Base-by-base conservation (phyloP, 1,284 basidiomycete species). In the Cystobasidium pallidum region DNA sequence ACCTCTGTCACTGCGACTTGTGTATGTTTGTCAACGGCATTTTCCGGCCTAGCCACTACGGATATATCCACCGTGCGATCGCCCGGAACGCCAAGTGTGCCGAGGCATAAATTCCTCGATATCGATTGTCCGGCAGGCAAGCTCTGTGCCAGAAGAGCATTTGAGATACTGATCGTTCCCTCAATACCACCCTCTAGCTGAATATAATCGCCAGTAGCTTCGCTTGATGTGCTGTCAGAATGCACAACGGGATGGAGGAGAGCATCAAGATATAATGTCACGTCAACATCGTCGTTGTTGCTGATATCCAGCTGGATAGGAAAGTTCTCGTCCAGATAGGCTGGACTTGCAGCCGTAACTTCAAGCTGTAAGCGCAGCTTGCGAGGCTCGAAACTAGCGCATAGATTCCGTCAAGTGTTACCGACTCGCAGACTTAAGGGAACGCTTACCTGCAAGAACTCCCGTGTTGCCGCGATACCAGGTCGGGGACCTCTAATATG, bases 311-410 rank as follows among this genome's bases (percentile, higher is more conserved):
- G 82, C 19, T 79, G 79, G 74, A 94, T 87, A 0, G 89, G 87
- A 77, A 89, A 89, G 45, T 86, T 83, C 79, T 94, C 92, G 72
- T 89, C 87, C 28, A 93, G 80, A 79, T 89, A 91, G 0, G 91
- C 91, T 0, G 88, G 88, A 0, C 84, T 80, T 32, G 36, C 17
- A 17, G 21, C n/a, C 24, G 30, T 17, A 3, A 73, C 2, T n/a
- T 49, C n/a, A 7, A 70, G 43, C 8, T 62, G 30, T 26, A 76
- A 39, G 2, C 54, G 64, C 62, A 28, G 55, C 30, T 21, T 3
- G 10, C 51, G 70, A 7, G 73, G 54, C n/a, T 59, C 47, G 51
- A 26, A 73, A 39, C 67, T 67, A 30, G 19, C 8, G 24, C 30
- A 34, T 10, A 17, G 36, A 2, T 17, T 57, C 28, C 30, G 41